These are phyloP conservation scores for Auricularia sp. DNA, from an alignment of 768 basidiomycete species.

Conservation along the genomic window DNA sequence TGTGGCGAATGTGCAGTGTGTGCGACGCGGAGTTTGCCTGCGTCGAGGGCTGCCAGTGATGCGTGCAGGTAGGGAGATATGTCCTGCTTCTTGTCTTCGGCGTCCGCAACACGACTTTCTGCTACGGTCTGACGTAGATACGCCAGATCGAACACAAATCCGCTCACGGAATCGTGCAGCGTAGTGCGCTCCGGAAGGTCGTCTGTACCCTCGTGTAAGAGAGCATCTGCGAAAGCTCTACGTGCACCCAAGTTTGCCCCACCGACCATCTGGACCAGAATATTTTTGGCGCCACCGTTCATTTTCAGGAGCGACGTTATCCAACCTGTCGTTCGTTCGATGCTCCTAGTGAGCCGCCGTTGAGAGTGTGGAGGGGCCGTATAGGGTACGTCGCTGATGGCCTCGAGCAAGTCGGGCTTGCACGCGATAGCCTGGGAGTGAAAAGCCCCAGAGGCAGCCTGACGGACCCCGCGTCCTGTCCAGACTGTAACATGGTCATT, in stretches of 20 bases:
- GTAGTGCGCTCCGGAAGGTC: slow-evolving; percentile 39
- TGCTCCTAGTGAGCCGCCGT: slow-evolving; percentile 65
- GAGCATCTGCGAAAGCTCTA: slow-evolving; percentile 46
- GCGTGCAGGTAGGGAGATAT: slow-evolving; percentile 39
- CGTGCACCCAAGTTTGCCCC: slow-evolving; percentile 47
- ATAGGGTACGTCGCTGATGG: slow-evolving; percentile 61
- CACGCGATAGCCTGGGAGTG: slow-evolving; percentile 40
- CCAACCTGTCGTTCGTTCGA: slow-evolving; percentile 63
- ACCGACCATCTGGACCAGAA: slow-evolving; percentile 67
- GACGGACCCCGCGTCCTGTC: slow-evolving; percentile 60
- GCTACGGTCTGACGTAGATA: slow-evolving; percentile 31
- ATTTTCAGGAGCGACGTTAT: slow-evolving; percentile 41
- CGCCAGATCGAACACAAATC: slow-evolving; percentile 63
- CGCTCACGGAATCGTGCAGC: slow-evolving; percentile 59
- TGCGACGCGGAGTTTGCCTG: slow-evolving; percentile 52
- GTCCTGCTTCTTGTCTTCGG: not conserved
- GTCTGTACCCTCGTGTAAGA: slow-evolving; percentile 42
- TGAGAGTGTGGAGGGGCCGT: slow-evolving; percentile 62
- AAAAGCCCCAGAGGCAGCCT: slow-evolving; percentile 31
- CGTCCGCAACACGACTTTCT: not conserved
- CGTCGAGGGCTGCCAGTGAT: slow-evolving; percentile 48
- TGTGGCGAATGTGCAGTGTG: slow-evolving; percentile 57
- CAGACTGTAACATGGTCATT: slow-evolving; percentile 44
- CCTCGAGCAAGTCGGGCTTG: slow-evolving; percentile 60
- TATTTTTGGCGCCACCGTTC: slow-evolving; percentile 24